phyloP scores from a whole-genome alignment of 164 flowering plant genomes.

The Dillenia turbinata region DNA sequence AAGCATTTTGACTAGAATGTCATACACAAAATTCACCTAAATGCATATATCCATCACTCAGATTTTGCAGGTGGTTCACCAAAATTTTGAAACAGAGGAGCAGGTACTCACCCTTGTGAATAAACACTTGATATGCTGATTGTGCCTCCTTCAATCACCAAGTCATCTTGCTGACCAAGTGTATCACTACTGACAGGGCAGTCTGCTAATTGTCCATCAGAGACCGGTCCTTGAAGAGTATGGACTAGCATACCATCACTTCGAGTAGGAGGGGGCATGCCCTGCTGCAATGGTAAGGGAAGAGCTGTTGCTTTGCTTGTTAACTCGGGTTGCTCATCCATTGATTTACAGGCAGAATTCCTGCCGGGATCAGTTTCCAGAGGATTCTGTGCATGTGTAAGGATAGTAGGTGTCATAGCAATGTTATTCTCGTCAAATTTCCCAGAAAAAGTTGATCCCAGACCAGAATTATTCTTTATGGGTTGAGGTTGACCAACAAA shows the following conservation, averaged over 20 bases:
- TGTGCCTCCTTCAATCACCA: slow-evolving; percentile 81
- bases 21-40: no score
- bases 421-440: slow-evolving; percentile 59
- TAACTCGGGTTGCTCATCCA: slow-evolving; percentile 45
- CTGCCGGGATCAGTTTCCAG: slow-evolving; percentile 40
- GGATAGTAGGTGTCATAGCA: slow-evolving; percentile 37
- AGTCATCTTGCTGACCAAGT: slow-evolving; percentile 47
- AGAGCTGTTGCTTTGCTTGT: slow-evolving; percentile 35
- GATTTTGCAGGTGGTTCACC: no score
- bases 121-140: slow-evolving; percentile 75
- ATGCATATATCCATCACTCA: no score
- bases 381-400: slow-evolving; percentile 38
- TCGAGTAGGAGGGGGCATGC: slow-evolving; percentile 22
- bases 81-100: no score
- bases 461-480: slow-evolving; percentile 47
- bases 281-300: slow-evolving; percentile 31
- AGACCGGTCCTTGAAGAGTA: slow-evolving; percentile 31
- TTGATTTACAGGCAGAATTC: slow-evolving; percentile 32
- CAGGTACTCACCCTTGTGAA: slow-evolving; percentile 68
- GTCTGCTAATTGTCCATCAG: slow-evolving; percentile 33
- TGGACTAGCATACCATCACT: slow-evolving; percentile 35
- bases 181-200: slow-evolving; percentile 30
- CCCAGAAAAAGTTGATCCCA: slow-evolving; percentile 44
- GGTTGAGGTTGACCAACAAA: slow-evolving; percentile 46
- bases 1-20: no score